These are phyloP conservation scores for Penium margaritaceum DNA, from an alignment of 139 green algal species.

Conservation along the genomic window DNA sequence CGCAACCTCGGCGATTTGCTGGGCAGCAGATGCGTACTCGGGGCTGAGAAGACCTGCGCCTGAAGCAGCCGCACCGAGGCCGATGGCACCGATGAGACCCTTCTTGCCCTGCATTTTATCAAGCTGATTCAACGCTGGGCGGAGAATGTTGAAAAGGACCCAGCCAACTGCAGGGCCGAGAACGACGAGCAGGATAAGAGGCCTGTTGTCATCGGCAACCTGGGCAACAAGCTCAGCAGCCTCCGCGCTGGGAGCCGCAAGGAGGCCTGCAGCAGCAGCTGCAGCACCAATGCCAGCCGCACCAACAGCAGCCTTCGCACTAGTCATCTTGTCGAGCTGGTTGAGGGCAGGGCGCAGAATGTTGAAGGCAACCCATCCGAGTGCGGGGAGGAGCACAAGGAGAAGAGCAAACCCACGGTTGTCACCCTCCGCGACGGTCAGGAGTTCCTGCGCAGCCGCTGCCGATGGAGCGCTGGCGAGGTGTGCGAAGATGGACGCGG, in stretches of 20 bases:
- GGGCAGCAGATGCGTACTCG: constrained; percentile 24
- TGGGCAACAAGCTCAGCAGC: constrained; percentile 58
- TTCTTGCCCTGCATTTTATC: constrained; percentile 53
- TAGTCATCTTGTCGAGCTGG: constrained; percentile 60
- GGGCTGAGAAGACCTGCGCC: constrained; percentile 6
- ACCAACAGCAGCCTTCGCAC: constrained; percentile 44
- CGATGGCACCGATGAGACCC: constrained; percentile 19
- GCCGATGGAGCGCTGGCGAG: constrained; percentile 16
- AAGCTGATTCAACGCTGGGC: constrained; percentile 59
- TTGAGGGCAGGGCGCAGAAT: constrained; percentile 56
- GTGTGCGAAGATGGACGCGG: constrained; percentile 8
- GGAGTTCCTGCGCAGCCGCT: constrained; percentile 28
- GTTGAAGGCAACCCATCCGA: constrained; percentile 75
- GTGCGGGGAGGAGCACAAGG: constrained; percentile 52
- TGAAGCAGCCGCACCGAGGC: constrained; percentile 34
- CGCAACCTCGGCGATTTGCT: constrained; percentile 37
- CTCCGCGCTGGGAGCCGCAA: constrained; percentile 13
- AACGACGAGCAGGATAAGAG: constrained; percentile 54
- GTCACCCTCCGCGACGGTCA: constrained; percentile 44
- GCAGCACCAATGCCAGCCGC: constrained; percentile 20
- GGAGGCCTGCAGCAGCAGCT: constrained; percentile 16
- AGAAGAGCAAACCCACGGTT: constrained; percentile 54
- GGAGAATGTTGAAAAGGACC: constrained; percentile 73
- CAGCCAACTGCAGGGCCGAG: constrained; percentile 58
- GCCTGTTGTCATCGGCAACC: constrained; percentile 53